These are phyloP conservation scores for Saturnispora zaruensis DNA, from an alignment of 805 yeast genomes.

Conservation along the genomic window DNA sequence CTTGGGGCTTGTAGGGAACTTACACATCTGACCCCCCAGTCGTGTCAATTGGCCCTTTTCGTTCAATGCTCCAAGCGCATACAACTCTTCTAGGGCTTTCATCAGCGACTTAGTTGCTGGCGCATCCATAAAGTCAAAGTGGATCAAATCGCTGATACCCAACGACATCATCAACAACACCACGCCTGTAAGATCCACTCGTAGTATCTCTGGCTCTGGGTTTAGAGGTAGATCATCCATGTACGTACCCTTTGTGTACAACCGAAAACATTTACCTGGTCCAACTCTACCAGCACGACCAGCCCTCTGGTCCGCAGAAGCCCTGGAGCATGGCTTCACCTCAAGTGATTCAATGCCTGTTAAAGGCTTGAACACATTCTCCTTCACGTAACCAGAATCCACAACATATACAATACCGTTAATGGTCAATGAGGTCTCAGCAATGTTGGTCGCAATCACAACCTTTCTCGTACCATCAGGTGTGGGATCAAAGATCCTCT, in stretches of 20 bases:
- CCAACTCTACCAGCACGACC: slow-evolving; percentile 98
- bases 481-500: slow-evolving; percentile 77
- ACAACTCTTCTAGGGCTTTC: slow-evolving; percentile 71
- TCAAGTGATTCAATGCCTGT: slow-evolving; percentile 84
- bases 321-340: slow-evolving; percentile 84
- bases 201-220: slow-evolving; percentile 86
- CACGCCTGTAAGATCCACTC: slow-evolving; percentile 73
- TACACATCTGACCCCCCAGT: slow-evolving; percentile 79
- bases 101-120: slow-evolving; percentile 70
- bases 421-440: slow-evolving; percentile 93
- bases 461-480: slow-evolving; percentile 75
- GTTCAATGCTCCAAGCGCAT: slow-evolving; percentile 79
- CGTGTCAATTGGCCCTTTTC: slow-evolving; percentile 70
- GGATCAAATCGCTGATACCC: slow-evolving; percentile 74
- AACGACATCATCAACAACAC: slow-evolving; percentile 69
- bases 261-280: slow-evolving; percentile 88
- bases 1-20: slow-evolving; percentile 88
- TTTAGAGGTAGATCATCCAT: slow-evolving; percentile 66
- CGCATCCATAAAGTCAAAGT: slow-evolving; percentile 85
- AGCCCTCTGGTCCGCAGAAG: slow-evolving; percentile 93
- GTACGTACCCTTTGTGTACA: slow-evolving; percentile 79
- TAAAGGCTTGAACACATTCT: slow-evolving; percentile 78
- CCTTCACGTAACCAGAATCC: slow-evolving; percentile 92
- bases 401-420: slow-evolving; percentile 93
- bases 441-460: slow-evolving; percentile 91